phyloP scores from a whole-genome alignment of 768 basidiomycete genomes.

The Leccinum boreale region DNA sequence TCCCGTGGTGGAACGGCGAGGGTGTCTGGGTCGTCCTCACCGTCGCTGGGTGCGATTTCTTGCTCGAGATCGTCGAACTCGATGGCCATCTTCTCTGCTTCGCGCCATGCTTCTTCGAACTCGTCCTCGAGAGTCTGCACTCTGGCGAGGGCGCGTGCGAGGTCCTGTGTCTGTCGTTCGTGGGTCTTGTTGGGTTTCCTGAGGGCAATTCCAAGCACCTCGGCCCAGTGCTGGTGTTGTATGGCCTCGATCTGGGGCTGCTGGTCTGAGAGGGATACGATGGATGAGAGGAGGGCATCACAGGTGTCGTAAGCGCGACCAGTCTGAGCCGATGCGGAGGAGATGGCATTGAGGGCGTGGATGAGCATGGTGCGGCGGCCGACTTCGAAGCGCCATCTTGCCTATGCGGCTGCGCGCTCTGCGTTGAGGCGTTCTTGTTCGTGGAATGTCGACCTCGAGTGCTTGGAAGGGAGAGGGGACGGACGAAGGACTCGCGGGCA shows the following conservation, averaged over 20 bases:
- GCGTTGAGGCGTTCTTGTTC: constrained; percentile 58
- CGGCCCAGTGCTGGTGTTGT: constrained; percentile 65
- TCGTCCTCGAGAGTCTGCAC: constrained; percentile 62
- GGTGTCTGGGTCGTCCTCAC: constrained; percentile 3
- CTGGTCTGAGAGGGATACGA: constrained; percentile 60
- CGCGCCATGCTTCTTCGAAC: constrained; percentile 77
- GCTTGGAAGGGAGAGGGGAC: constrained; percentile 59
- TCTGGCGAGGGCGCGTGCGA: constrained; percentile 43
- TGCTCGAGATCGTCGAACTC: constrained; percentile 32
- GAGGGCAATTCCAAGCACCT: constrained; percentile 73
- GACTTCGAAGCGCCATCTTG: constrained; percentile 65
- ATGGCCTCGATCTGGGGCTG: constrained; percentile 58
- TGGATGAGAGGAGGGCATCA: constrained; percentile 54
- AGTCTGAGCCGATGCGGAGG: too few relatives aligned
- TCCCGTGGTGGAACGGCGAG: background rate
- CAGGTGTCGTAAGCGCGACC: constrained; percentile 36
- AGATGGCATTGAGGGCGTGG: too few relatives aligned
- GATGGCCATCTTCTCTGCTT: constrained; percentile 67
- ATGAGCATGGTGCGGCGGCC: constrained; percentile 67
- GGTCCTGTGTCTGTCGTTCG: constrained; percentile 58
- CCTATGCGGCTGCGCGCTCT: constrained; percentile 52
- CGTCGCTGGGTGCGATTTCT: constrained; percentile 22
- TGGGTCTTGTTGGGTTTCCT: constrained; percentile 79
- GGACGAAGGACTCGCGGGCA: constrained; percentile 66
- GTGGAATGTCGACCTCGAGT: constrained; percentile 54